A percentile compares a stretch with the other conserved stretches of the same genome.
These are phyloP conservation scores for Xylaria sp. DNA, from an alignment of 2,329 filamentous ascomycete genomes.

Conservation along the genomic window DNA sequence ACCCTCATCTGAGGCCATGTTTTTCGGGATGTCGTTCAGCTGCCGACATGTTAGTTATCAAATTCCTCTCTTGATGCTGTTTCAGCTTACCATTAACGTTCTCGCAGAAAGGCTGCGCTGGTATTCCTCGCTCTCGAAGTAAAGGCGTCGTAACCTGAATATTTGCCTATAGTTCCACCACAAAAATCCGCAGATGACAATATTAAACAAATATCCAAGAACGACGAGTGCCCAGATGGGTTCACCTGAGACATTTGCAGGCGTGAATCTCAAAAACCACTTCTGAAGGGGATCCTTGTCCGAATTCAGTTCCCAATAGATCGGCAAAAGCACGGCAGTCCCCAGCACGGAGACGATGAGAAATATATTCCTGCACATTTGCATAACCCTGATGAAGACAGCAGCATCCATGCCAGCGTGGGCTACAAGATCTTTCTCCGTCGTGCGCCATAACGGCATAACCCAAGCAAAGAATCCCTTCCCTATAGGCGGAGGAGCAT, in stretches of 20 bases:
- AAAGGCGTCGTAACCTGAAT: slow-evolving; percentile 74
- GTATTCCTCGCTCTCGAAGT: slow-evolving; percentile 88
- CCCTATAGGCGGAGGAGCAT: slow-evolving; percentile 85
- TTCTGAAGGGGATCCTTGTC: slow-evolving; percentile 47
- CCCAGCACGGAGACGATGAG: slow-evolving; percentile 76
- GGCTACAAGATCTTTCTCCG: slow-evolving; percentile 80
- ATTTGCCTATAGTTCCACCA: slow-evolving; percentile 91
- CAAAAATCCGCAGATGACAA: slow-evolving; percentile 81
- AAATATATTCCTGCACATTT: slow-evolving; percentile 95
- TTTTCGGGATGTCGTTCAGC: slow-evolving; percentile 85
- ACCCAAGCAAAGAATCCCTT: slow-evolving; percentile 92
- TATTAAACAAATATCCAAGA: slow-evolving; percentile 73
- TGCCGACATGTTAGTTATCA: slow-evolving; percentile 55
- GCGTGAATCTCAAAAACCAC: slow-evolving; percentile 70
- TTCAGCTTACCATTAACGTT: slow-evolving; percentile 67
- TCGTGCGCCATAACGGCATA: slow-evolving; percentile 78
- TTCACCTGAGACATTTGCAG: slow-evolving; percentile 61
- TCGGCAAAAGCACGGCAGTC: slow-evolving; percentile 80
- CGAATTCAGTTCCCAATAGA: slow-evolving; percentile 71
- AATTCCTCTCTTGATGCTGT: background rate
- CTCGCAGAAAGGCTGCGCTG: slow-evolving; percentile 85
- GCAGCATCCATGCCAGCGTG: slow-evolving; percentile 91
- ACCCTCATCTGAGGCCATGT: slow-evolving; percentile 84
- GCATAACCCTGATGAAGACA: slow-evolving; percentile 86
- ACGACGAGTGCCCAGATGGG: slow-evolving; percentile 69